Conservation (phyloP, 306 rosid genomes). For the Purshia tridentata region DNA sequence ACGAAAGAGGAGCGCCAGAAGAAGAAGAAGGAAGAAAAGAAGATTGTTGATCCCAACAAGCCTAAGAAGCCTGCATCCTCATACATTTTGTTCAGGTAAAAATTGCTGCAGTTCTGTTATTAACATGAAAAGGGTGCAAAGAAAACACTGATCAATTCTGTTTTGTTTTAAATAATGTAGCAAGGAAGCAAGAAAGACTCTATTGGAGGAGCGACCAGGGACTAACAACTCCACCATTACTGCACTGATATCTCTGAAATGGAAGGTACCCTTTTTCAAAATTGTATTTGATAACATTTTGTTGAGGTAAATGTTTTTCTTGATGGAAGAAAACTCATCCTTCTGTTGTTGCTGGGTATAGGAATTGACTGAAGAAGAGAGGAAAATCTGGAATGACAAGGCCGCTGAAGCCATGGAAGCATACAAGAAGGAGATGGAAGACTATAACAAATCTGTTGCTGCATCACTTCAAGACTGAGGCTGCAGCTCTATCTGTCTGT, state of each 20-base stretch:
- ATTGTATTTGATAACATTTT: background rate
- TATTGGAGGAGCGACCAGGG: constrained; percentile 63
- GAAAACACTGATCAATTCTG: background rate
- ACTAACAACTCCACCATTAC: constrained; percentile 45
- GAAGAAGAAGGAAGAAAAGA: constrained; percentile 60
- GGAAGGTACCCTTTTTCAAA: constrained; percentile 52
- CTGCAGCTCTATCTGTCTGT: too few species aligned
- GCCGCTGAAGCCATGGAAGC: constrained; percentile 82
- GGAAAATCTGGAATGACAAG: constrained; percentile 60
- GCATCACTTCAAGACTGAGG: constrained; percentile 17
- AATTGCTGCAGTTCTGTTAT: background rate
- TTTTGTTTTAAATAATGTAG: constrained; percentile 24
- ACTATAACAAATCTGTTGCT: constrained; percentile 55
- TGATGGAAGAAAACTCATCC: background rate
- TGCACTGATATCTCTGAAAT: constrained; percentile 71
- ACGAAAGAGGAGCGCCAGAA: constrained; percentile 61
- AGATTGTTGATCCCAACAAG: constrained; percentile 68
- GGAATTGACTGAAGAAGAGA: constrained; percentile 79
- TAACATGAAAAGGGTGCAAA: background rate
- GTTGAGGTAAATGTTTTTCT: background rate
- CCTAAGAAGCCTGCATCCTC: constrained; percentile 90
- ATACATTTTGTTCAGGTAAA: constrained; percentile 62
- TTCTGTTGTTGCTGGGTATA: constrained; percentile 1
- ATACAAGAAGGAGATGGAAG: constrained; percentile 77
- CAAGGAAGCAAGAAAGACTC: constrained; percentile 70